Conservation (phyloP, 208 protist species). For the Novymonas esmeraldas region DNA sequence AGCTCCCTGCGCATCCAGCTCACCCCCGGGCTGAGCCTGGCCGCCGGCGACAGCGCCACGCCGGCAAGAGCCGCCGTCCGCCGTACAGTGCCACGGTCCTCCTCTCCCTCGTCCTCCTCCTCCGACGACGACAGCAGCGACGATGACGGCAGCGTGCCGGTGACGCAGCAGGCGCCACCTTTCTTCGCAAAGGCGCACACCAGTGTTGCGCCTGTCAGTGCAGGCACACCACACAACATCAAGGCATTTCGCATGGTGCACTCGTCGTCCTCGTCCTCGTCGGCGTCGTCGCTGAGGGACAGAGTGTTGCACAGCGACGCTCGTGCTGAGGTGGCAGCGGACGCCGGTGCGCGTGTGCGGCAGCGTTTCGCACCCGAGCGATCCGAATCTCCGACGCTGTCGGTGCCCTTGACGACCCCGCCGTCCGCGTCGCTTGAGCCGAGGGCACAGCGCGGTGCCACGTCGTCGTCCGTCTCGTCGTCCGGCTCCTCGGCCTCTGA, state of each 20-base stretch:
- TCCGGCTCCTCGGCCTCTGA: conserved; percentile 18
- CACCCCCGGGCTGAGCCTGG: conserved; percentile 8
- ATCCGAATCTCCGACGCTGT: conserved; percentile 7
- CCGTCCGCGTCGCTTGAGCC: not conserved
- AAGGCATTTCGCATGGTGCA: conserved; percentile 4
- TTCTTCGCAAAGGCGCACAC: conserved; percentile 14
- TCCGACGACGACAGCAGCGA: not conserved
- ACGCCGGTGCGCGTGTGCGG: not conserved
- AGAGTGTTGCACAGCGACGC: too few relatives aligned
- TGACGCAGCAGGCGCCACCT: conserved; percentile 17
- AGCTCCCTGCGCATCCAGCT: conserved; percentile 20
- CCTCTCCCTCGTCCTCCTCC: too few relatives aligned
- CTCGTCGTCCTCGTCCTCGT: conserved; percentile 28
- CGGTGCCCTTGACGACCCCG: not conserved
- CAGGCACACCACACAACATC: not conserved
- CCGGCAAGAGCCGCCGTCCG: too few relatives aligned
- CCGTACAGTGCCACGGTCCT: too few relatives aligned
- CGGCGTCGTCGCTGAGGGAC: not conserved
- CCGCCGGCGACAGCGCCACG: too few relatives aligned
- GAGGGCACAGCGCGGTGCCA: not conserved
- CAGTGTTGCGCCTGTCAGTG: too few relatives aligned
- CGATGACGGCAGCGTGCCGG: not conserved
- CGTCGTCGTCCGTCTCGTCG: conserved; percentile 8
- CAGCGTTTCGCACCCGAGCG: not conserved
- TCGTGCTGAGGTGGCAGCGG: too few relatives aligned